Percentiles rank a stretch among this genome's conserved stretches.
These are phyloP conservation scores for Talaromyces sp. DNA, from an alignment of 2,329 filamentous ascomycete genomes.

Conservation along the genomic window DNA sequence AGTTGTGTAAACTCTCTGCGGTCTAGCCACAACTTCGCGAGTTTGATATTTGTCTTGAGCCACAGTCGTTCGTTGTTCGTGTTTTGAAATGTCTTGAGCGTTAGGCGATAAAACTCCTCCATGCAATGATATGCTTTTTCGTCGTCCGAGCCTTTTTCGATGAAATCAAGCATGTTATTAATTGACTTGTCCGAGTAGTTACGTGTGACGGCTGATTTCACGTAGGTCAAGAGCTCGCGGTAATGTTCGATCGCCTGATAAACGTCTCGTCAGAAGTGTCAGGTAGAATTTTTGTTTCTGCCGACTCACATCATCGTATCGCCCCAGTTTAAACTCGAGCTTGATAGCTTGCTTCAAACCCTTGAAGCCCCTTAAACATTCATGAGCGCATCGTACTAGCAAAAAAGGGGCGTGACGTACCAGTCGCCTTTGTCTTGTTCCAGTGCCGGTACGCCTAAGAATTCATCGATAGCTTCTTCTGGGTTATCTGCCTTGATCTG, in stretches of 20 bases:
- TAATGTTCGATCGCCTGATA: slow-evolving; percentile 83
- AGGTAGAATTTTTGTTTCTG: background rate
- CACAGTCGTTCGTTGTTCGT: slow-evolving; percentile 96
- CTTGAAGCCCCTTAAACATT: slow-evolving; percentile 74
- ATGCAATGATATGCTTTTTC: slow-evolving; percentile 73
- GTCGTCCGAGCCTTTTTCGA: slow-evolving; percentile 82
- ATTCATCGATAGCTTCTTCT: slow-evolving; percentile 84
- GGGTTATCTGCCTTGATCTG: slow-evolving; percentile 87
- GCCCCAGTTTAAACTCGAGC: slow-evolving; percentile 86
- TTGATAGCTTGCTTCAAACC: slow-evolving; percentile 97
- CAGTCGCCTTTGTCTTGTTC: slow-evolving; percentile 94
- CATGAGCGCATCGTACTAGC: slow-evolving; percentile 18
- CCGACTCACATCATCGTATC: slow-evolving; percentile 68
- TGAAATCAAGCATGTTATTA: slow-evolving; percentile 98
- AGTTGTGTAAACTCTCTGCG: slow-evolving; percentile 81
- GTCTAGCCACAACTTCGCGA: slow-evolving; percentile 85
- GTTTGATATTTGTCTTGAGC: slow-evolving; percentile 98
- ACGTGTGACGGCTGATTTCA: slow-evolving; percentile 91
- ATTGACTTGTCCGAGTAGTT: slow-evolving; percentile 99
- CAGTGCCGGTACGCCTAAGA: slow-evolving; percentile 77
- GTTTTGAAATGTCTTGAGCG: slow-evolving; percentile 89
- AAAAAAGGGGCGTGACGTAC: slow-evolving; percentile 41
- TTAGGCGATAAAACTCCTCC: slow-evolving; percentile 92
- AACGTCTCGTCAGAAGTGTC: slow-evolving; percentile 19
- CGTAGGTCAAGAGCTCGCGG: slow-evolving; percentile 90